Evolutionary conservation across 805 yeast species (phyloP).

Genomic region (Schwanniomyces sp.): DNA sequence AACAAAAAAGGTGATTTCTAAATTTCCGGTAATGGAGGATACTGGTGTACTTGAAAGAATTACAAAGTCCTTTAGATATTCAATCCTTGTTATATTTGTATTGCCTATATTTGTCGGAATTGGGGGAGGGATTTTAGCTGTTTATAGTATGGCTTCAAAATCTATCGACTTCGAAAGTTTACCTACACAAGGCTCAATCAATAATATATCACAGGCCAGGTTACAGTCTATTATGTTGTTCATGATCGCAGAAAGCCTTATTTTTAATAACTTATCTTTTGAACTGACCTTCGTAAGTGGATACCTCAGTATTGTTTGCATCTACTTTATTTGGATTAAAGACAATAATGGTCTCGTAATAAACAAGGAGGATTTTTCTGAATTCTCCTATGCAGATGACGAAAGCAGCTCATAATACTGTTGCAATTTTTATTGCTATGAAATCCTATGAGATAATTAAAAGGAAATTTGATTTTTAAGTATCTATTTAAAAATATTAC

Average conservation of each 20-base stretch:
- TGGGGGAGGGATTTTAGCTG: background rate
- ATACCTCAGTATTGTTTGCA: conserved; percentile 7
- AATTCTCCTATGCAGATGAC: background rate
- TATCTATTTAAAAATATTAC: no score
- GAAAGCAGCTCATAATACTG: background rate
- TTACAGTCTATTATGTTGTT: background rate
- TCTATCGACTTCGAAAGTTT: background rate
- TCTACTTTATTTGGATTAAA: conserved; percentile 30
- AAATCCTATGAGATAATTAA: no score
- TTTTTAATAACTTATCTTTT: background rate
- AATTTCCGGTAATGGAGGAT: conserved; percentile 22
- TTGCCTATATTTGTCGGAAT: conserved; percentile 17
- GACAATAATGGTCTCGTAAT: conserved; percentile 27
- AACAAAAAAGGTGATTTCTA: conserved; percentile 24
- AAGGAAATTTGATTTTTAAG: no score
- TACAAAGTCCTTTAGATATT: conserved; percentile 20
- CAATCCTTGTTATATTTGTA: conserved; percentile 24
- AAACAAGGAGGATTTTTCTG: conserved; percentile 9
- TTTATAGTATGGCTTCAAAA: background rate
- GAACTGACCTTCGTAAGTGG: background rate
- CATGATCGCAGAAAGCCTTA: background rate
- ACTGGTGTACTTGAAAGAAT: conserved; percentile 12
- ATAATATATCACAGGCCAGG: background rate
- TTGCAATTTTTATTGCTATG: no score
- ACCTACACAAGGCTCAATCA: background rate